Percentiles rank a stretch among this genome's conserved stretches.
phyloP scores from a whole-genome alignment of 345 rosid species.

The Hibiscus trionum region DNA sequence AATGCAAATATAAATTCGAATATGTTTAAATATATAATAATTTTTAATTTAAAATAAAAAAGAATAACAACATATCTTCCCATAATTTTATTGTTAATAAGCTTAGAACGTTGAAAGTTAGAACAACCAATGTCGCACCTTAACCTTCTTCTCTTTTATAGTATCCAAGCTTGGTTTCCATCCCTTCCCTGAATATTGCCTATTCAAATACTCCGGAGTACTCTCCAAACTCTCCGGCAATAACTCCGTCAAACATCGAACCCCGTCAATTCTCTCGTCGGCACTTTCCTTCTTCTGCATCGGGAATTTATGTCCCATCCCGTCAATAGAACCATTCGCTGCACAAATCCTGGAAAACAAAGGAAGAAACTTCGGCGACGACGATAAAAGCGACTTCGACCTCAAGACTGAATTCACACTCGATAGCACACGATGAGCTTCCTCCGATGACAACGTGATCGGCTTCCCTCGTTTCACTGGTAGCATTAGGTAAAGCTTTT shows the following conservation, averaged over 20 bases:
- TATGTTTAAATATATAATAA: no score
- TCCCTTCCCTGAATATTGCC: slow-evolving; percentile 49
- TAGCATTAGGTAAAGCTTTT: slow-evolving; percentile 45
- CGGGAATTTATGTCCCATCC: background rate
- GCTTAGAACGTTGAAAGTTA: background rate
- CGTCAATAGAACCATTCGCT: slow-evolving; percentile 7
- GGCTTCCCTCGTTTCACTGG: slow-evolving; percentile 47
- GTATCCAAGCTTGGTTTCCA: slow-evolving; percentile 70
- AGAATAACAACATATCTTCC: no score
- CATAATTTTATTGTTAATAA: no score
- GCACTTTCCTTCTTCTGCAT: slow-evolving; percentile 15
- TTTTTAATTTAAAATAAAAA: no score
- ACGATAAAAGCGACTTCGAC: slow-evolving; percentile 22
- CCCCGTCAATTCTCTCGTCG: slow-evolving; percentile 8
- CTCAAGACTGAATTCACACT: slow-evolving; percentile 32
- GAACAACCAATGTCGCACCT: slow-evolving; percentile 37
- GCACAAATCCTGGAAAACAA: slow-evolving; percentile 36
- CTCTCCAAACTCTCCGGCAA: slow-evolving; percentile 24
- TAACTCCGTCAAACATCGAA: slow-evolving; percentile 2
- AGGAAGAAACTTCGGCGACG: slow-evolving; percentile 30
- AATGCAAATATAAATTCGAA: no score
- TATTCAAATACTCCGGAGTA: slow-evolving; percentile 39
- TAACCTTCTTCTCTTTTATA: slow-evolving; percentile 45
- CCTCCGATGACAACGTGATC: slow-evolving; percentile 26
- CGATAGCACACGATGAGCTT: slow-evolving; percentile 34